Evolutionary conservation across 2,329 filamentous ascomycete genomes (phyloP).

Genomic region (Ophiostoma ulmi): DNA sequence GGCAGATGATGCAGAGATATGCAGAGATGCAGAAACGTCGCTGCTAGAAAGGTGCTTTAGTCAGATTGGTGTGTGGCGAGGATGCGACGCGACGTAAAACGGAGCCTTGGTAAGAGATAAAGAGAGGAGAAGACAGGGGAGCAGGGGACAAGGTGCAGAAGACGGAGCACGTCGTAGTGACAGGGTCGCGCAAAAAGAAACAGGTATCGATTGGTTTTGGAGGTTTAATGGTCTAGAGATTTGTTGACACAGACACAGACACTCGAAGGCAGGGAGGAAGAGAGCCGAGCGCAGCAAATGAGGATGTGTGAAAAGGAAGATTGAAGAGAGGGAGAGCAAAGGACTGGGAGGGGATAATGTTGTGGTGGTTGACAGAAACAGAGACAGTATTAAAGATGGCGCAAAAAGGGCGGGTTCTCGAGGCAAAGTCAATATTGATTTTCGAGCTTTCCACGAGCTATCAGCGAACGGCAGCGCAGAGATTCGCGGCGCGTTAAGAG

Average conservation of each 20-base stretch:
- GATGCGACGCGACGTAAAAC: slow-evolving; percentile 21
- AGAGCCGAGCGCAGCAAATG: slow-evolving; percentile 9
- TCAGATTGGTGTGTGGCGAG: slow-evolving; percentile 7
- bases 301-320: slow-evolving; percentile 12
- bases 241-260: not conserved
- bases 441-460: slow-evolving; percentile 19
- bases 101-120: slow-evolving; percentile 11
- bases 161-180: slow-evolving; percentile 2
- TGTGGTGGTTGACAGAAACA: slow-evolving; percentile 9
- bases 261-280: slow-evolving; percentile 16
- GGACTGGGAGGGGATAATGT: not conserved
- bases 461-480: slow-evolving; percentile 4
- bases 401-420: slow-evolving; percentile 11
- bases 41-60: slow-evolving; percentile 1
- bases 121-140: not conserved
- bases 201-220: not conserved
- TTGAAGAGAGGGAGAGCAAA: slow-evolving; percentile 6
- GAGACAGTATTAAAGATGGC: slow-evolving; percentile 12
- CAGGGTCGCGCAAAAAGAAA: slow-evolving; percentile 9
- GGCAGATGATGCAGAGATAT: not conserved
- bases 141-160: not conserved
- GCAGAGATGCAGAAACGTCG: slow-evolving; percentile 8
- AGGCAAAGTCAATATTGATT: slow-evolving; percentile 25
- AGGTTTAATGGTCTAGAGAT: not conserved
- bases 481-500: slow-evolving; percentile 3